A percentile compares a stretch with the other conserved stretches of the same genome.
Evolutionary conservation across 108 stramenopile species (phyloP).

Genomic region (Epithemia pelagica): DNA sequence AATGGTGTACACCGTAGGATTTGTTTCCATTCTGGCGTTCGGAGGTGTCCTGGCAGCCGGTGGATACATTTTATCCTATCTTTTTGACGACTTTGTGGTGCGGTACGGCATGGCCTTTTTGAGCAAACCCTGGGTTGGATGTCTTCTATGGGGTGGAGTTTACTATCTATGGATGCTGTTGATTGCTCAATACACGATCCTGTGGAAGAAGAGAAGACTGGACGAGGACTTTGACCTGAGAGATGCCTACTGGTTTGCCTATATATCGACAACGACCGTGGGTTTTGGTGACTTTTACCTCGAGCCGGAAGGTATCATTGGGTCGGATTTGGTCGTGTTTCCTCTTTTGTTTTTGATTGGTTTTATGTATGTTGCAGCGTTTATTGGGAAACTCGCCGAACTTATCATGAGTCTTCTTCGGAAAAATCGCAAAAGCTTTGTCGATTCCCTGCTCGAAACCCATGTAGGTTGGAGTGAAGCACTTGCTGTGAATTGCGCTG

Average conservation of each 20-base stretch:
- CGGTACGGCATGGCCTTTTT: constrained; percentile 11
- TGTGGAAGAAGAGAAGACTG: constrained; percentile 13
- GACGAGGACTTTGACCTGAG: constrained; percentile 2
- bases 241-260: constrained; percentile 43
- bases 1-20: constrained; percentile 37
- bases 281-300: constrained; percentile 40
- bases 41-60: constrained; percentile 29
- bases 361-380: constrained; percentile 36
- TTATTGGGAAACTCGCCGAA: constrained; percentile 22
- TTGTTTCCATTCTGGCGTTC: constrained; percentile 37
- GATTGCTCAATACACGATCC: constrained; percentile 12
- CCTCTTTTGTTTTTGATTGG: constrained; percentile 25
- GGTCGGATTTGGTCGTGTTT: constrained; percentile 22
- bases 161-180: constrained; percentile 22
- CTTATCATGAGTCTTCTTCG: neutral
- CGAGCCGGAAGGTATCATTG: constrained; percentile 37
- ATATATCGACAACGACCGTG: constrained; percentile 33
- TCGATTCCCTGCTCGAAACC: neutral
- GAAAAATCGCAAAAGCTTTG: neutral
- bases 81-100: constrained; percentile 33
- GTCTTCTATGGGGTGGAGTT: constrained; percentile 33
- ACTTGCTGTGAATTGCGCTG: too few species aligned
- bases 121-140: constrained; percentile 9
- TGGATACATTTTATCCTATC: constrained; percentile 28
- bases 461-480: neutral